These are phyloP conservation scores for Oryza australiensis DNA, from an alignment of 176 grass and related monocot genomes.

Conservation along the genomic window DNA sequence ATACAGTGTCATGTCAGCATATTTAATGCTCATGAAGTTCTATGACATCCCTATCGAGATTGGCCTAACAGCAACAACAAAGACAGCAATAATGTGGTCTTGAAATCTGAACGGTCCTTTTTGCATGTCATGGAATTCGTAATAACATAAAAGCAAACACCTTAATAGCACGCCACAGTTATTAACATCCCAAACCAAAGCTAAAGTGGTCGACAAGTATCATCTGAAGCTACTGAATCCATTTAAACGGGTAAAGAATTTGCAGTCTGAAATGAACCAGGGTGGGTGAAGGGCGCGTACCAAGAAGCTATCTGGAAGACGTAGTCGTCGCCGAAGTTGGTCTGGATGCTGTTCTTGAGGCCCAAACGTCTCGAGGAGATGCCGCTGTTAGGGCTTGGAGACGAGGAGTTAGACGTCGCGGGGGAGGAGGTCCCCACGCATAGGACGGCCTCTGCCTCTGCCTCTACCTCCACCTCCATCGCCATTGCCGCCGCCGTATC, in stretches of 20 bases:
- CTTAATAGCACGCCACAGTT: background rate
- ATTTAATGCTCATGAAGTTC: no score
- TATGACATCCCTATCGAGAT: no score
- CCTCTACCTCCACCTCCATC: slow-evolving; percentile 43
- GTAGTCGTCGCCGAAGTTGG: slow-evolving; percentile 91
- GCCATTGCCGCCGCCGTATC: slow-evolving; percentile 12
- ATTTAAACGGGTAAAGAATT: background rate
- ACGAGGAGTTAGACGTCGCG: background rate
- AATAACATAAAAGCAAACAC: background rate
- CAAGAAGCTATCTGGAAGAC: slow-evolving; percentile 87
- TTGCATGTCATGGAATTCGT: background rate
- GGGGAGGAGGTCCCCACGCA: background rate
- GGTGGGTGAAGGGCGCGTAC: slow-evolving; percentile 24
- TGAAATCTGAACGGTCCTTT: background rate
- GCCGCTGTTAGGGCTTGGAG: background rate
- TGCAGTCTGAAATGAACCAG: background rate
- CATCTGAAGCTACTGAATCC: background rate
- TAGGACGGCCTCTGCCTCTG: slow-evolving; percentile 25
- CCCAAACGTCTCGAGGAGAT: slow-evolving; percentile 44
- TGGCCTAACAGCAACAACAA: background rate
- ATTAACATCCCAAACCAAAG: background rate
- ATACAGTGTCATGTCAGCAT: no score
- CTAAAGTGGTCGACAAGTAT: background rate
- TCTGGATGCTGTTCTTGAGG: slow-evolving; percentile 79
- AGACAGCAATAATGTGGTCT: background rate